Conservation (phyloP, 2,329 filamentous ascomycete genomes). For the Colletotrichum graminicola region DNA sequence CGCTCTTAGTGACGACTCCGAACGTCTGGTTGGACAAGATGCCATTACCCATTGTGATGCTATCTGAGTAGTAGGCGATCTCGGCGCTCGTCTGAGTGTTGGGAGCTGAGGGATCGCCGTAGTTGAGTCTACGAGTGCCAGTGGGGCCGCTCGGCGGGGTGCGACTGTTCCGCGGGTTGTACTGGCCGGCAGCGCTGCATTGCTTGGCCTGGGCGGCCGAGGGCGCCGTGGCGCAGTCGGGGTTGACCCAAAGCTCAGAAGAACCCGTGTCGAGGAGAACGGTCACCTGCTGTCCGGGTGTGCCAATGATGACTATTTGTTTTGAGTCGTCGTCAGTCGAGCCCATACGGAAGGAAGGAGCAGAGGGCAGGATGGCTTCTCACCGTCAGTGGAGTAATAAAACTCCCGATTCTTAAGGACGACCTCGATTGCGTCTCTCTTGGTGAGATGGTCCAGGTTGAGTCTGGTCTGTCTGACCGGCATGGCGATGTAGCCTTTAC, state of each 20-base stretch:
- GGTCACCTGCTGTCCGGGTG: conserved; percentile 57
- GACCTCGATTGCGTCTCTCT: conserved; percentile 47
- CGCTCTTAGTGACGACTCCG: conserved; percentile 59
- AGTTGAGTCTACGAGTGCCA: conserved; percentile 54
- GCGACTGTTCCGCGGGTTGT: conserved; percentile 57
- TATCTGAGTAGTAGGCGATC: conserved; percentile 61
- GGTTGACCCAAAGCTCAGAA: conserved; percentile 68
- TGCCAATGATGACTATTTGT: conserved; percentile 58
- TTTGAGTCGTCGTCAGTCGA: not conserved
- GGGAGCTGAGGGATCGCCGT: conserved; percentile 54
- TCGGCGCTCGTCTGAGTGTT: conserved; percentile 53
- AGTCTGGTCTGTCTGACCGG: conserved; percentile 47
- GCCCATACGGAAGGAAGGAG: not conserved
- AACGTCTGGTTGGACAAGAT: conserved; percentile 61
- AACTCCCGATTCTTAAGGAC: conserved; percentile 53
- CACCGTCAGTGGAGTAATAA: conserved; percentile 56
- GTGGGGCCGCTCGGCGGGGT: conserved; percentile 55
- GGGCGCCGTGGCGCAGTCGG: conserved; percentile 58
- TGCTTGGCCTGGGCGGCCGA: conserved; percentile 50
- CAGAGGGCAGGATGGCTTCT: conserved; percentile 35
- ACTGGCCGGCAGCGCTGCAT: conserved; percentile 58
- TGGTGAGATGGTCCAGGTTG: conserved; percentile 22
- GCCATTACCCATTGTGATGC: conserved; percentile 57
- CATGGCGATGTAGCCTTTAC: conserved; percentile 54
- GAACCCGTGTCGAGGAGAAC: conserved; percentile 66